Percentiles rank a stretch among this genome's conserved stretches.
Conservation (phyloP, 176 grass and related monocot genomes). For the Oryza meridionalis region DNA sequence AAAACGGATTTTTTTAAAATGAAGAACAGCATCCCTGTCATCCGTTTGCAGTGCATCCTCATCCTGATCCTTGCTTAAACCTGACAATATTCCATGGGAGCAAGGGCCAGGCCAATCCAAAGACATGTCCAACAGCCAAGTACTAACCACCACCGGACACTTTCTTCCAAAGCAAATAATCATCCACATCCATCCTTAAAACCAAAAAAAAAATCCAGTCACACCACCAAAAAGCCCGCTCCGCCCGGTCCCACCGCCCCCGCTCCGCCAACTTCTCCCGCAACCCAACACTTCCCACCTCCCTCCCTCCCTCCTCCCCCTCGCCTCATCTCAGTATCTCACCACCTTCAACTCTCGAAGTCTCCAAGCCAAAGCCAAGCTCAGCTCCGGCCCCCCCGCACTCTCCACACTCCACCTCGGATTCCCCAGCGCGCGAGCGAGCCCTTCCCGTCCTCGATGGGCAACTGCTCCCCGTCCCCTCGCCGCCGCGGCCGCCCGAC, state of each 20-base stretch:
- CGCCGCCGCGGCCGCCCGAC: constrained; percentile 43
- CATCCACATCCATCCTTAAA: constrained; percentile 14
- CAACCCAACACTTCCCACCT: not conserved
- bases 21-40: not conserved
- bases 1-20: not conserved
- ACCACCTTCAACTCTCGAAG: not conserved
- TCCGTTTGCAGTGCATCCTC: not conserved
- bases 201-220: constrained; percentile 43
- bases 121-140: not conserved
- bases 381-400: not conserved
- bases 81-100: not conserved
- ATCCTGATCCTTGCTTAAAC: not conserved
- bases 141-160: not conserved
- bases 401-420: not conserved
- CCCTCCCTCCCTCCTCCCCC: not conserved
- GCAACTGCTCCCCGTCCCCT: constrained; percentile 64
- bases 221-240: constrained; percentile 39
- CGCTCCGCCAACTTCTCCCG: constrained; percentile 47
- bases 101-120: constrained; percentile 5
- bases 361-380: not conserved
- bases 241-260: constrained; percentile 25
- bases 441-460: constrained; percentile 28
- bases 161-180: constrained; percentile 43
- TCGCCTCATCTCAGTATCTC: not conserved
- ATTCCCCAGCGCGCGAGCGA: not conserved